Evolutionary conservation across 306 rosid genomes (phyloP).

Genomic region (Acmispon strigosus): DNA sequence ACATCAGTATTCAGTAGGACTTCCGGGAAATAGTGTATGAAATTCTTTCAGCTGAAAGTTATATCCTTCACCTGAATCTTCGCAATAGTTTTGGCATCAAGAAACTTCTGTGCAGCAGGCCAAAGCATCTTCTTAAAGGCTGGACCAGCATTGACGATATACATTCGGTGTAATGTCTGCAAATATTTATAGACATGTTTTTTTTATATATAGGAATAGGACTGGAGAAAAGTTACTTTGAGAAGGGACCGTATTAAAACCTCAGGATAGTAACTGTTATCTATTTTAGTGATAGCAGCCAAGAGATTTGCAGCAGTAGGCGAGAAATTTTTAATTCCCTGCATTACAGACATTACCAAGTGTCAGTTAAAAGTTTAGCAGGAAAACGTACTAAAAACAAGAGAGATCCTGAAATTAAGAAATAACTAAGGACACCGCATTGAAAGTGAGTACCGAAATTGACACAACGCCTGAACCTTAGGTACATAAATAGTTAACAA

Average conservation of each 20-base stretch:
- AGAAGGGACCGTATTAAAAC: slow-evolving; percentile 31
- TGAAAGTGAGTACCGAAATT: neutral
- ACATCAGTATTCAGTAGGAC: slow-evolving; percentile 21
- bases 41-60: slow-evolving; percentile 6
- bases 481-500: neutral
- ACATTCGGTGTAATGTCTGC: slow-evolving; percentile 90
- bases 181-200: slow-evolving; percentile 2
- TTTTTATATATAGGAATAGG: neutral
- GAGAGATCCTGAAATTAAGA: neutral
- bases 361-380: slow-evolving; percentile 11
- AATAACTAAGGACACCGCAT: neutral
- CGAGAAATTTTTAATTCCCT: slow-evolving; percentile 94
- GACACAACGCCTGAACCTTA: slow-evolving; percentile 5
- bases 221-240: neutral
- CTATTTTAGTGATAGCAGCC: slow-evolving; percentile 74
- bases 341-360: slow-evolving; percentile 24
- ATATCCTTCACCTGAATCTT: slow-evolving; percentile 74
- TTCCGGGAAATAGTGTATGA: neutral
- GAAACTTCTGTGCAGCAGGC: slow-evolving; percentile 94
- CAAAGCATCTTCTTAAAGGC: slow-evolving; percentile 94
- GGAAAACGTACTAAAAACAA: neutral
- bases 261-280: slow-evolving; percentile 90
- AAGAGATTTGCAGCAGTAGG: slow-evolving; percentile 77
- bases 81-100: slow-evolving; percentile 71
- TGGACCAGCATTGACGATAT: slow-evolving; percentile 89